Evolutionary conservation across 495 filamentous ascomycete genomes (phyloP), one percentile per base, ranked within the genome.

Genomic region (Neurospora tetrasperma): DNA sequence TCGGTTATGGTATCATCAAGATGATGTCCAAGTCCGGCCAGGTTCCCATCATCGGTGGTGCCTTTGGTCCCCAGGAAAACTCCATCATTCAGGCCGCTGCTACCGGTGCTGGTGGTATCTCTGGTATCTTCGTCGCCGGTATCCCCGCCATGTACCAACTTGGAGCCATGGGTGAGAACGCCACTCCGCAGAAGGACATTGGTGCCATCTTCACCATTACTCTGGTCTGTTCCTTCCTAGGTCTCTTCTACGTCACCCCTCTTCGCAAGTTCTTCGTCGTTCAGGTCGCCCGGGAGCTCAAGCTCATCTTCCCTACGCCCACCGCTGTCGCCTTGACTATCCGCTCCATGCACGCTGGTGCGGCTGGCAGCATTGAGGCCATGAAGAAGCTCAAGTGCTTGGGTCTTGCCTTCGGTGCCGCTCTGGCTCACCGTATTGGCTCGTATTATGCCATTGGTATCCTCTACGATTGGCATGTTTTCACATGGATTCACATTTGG

Each of bases 261-360:
- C 83, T 91, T 46, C 88, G 89, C 62, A 89, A 89, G 74, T 91
- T 91, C 82, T 91, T 90, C 81, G 87, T 91, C 80, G 83, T 91
- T 74, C 86, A 90, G 74, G 86, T 90, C 27, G 88, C 86, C 31
- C 83, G 88, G 35, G 89, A 91, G 78, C 80, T 90, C 71, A 85
- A 83, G 70, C 83, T 91, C 69, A 83, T 90, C 73, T 91, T 91
- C 79, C 89, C 89, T n/a, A 86, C 87, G n/a, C 78, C 86, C 7
- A 88, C 88, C 16, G 89, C 89, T 16, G 88, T 89, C 20, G 89
- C 88, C 31, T 82, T 90, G 75, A 89, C 89, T 1, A 91, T 91
- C 72, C 85, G 87, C 59, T 85, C 85, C 68, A 90, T 91, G 89
- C 89, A 91, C 12, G 83, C 85, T 42, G 84, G 87, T 38, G 81